A percentile compares a stretch with the other conserved stretches of the same genome.
Conservation (phyloP, 2,329 filamentous ascomycete genomes). For the Penicillium occitanis region DNA sequence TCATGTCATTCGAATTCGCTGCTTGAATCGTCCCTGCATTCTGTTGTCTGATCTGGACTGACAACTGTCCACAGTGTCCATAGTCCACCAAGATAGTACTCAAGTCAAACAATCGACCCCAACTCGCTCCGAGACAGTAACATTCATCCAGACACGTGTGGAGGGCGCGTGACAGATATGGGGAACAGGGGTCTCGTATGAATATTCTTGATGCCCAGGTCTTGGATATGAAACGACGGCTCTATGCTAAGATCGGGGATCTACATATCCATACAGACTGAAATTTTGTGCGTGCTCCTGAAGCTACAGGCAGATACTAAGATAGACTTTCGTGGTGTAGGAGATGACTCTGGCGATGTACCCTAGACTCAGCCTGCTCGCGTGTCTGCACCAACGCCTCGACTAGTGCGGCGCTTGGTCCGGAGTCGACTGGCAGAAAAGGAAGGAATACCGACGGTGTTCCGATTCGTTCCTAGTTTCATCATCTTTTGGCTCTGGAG, state of each 20-base stretch:
- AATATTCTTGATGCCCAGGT: background rate
- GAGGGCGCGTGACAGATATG: constrained; percentile 13
- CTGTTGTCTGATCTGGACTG: background rate
- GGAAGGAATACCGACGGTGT: background rate
- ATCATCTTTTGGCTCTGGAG: background rate
- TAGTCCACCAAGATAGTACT: background rate
- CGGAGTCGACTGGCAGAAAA: background rate
- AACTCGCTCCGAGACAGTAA: constrained; percentile 5
- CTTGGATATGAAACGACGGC: constrained; percentile 14
- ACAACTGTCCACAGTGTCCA: background rate
- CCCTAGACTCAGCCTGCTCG: constrained; percentile 2
- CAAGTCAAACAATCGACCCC: background rate
- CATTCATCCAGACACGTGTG: background rate
- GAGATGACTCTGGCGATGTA: constrained; percentile 1
- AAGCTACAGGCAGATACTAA: background rate
- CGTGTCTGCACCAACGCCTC: background rate
- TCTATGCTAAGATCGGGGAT: constrained; percentile 8
- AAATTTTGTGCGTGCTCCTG: background rate
- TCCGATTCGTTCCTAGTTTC: background rate
- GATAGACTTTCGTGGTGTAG: background rate
- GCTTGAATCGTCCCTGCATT: background rate
- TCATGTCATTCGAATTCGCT: background rate
- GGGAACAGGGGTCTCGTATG: background rate
- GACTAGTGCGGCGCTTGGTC: constrained; percentile 4
- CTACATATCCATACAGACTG: background rate